Percentiles rank a stretch among this genome's conserved stretches.
These are phyloP conservation scores for Dactylellina sp. DNA, from an alignment of 2,329 filamentous ascomycete species.

Conservation along the genomic window DNA sequence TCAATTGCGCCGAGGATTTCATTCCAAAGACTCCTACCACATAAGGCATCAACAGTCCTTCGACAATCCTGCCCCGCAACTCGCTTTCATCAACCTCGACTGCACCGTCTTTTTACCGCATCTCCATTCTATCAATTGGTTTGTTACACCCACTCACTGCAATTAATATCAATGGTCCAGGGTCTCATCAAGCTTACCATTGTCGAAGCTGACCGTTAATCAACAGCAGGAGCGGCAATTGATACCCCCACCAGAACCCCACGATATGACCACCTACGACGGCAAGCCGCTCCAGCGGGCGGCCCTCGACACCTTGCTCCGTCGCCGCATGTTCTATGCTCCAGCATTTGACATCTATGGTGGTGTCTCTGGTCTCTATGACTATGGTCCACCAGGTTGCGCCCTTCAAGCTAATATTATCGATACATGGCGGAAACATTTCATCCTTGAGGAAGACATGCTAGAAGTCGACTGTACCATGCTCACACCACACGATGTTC, in stretches of 20 bases:
- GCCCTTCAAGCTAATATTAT: slow-evolving; percentile 87
- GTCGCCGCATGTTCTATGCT: slow-evolving; percentile 91
- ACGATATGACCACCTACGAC: slow-evolving; percentile 77
- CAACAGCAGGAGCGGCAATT: slow-evolving; percentile 4
- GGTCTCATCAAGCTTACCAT: no score
- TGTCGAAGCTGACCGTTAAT: not conserved
- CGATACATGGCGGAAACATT: slow-evolving; percentile 91
- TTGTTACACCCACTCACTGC: slow-evolving; percentile 1
- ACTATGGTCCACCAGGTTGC: slow-evolving; percentile 91
- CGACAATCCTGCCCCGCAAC: slow-evolving; percentile 23
- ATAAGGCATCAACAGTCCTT: slow-evolving; percentile 1
- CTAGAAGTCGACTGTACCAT: slow-evolving; percentile 94
- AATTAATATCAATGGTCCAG: not conserved
- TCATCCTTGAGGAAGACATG: slow-evolving; percentile 93
- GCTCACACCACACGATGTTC: slow-evolving; percentile 89
- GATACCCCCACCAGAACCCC: slow-evolving; percentile 16
- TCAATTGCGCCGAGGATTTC: slow-evolving; percentile 44
- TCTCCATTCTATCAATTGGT: slow-evolving; percentile 20
- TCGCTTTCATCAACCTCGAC: slow-evolving; percentile 12
- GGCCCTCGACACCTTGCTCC: slow-evolving; percentile 84
- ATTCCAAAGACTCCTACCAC: slow-evolving; percentile 24
- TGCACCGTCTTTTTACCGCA: slow-evolving; percentile 8
- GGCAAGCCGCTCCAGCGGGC: slow-evolving; percentile 89
- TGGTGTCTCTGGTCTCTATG: slow-evolving; percentile 87
- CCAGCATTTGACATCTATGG: slow-evolving; percentile 96